Evolutionary conservation across 192 early-diverging fungal species (phyloP).

Genomic region (Backusella tuberculispora): DNA sequence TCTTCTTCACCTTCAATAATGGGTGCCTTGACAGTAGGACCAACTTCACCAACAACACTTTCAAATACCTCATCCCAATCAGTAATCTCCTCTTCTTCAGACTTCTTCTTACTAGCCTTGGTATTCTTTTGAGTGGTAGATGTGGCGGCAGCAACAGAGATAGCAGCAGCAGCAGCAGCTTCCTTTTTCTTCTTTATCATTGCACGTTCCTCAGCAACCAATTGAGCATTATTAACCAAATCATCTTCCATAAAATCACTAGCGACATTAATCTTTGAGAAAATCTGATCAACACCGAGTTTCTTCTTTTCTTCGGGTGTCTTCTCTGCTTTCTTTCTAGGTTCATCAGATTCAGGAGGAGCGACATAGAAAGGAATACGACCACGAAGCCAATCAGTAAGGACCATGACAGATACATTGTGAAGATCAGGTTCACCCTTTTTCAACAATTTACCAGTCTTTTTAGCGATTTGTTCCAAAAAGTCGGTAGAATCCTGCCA

Average conservation of each 20-base stretch:
- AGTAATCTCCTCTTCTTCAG: slow-evolving; percentile 51
- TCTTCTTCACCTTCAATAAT: slow-evolving; percentile 49
- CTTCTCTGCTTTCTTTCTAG: slow-evolving; percentile 20
- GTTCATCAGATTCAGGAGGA: slow-evolving; percentile 64
- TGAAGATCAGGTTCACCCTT: slow-evolving; percentile 94
- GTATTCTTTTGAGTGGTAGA: slow-evolving; percentile 39
- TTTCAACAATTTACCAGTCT: slow-evolving; percentile 90
- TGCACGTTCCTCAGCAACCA: slow-evolving; percentile 54
- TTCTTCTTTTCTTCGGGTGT: slow-evolving; percentile 23
- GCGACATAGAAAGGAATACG: slow-evolving; percentile 93
- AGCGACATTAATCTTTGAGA: slow-evolving; percentile 90
- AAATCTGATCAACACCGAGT: slow-evolving; percentile 79
- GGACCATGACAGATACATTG: slow-evolving; percentile 93
- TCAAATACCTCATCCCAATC: slow-evolving; percentile 93
- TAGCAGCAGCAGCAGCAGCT: slow-evolving; percentile 51
- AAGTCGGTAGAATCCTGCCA: slow-evolving; percentile 94
- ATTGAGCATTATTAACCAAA: slow-evolving; percentile 63
- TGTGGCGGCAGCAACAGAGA: slow-evolving; percentile 30
- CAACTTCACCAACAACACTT: slow-evolving; percentile 72
- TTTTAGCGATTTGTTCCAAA: slow-evolving; percentile 83
- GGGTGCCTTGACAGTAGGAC: slow-evolving; percentile 42
- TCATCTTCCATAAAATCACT: slow-evolving; percentile 87
- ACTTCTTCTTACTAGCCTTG: slow-evolving; percentile 39
- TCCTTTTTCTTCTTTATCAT: slow-evolving; percentile 48
- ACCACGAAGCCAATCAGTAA: slow-evolving; percentile 98